Base-by-base conservation (phyloP, 2,329 filamentous ascomycete species). In the Epichloe bromicola region DNA sequence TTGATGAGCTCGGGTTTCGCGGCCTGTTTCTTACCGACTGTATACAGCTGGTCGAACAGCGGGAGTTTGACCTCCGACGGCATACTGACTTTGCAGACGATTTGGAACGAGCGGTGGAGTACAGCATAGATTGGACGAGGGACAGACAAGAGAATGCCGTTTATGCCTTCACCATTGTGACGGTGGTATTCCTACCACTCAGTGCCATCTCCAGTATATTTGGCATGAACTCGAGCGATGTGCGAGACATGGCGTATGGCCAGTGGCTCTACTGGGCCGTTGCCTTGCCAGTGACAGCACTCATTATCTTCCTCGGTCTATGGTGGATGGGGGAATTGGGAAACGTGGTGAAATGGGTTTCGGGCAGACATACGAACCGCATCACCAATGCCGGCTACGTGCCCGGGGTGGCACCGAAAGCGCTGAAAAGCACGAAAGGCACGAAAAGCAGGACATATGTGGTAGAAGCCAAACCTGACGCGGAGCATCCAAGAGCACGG, bases 211-310 rank as follows among this genome's bases (percentile, higher is more conserved):
- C 72, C 11, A 71, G 69, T 57, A 69, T 75, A 51, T 73, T 78
- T 55, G 74, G 74, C 50, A 77, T 78, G 72, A 76, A 78, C 58
- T 74, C 73, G 4, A 63, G 61, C 46, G 74, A 76, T 56, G 64
- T 77, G 4, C 68, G 73, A 26, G 68, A 76, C 55, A 73, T 75
- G 67, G 63, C 70, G n/a, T 60, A 61, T 8, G 63, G 63, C 3
- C 73, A 76, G 60, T 73, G 72, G 69, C 57, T 70, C 3, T 78
- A 74, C 60, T 78, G 74, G 74, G 67, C 64, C 2, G 65, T 69
- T 0, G 71, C 74, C 2, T 51, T 77, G 11, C 73, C 73, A 1
- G 62, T 76, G 3, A 76, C 74, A 0, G 47, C 69, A 0, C 51
- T 65, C 3, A 65, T 74, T 26, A 65, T 75, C 37, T 34, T 61